Percentiles rank a stretch among this genome's conserved stretches.
These are phyloP conservation scores for Luvunga scandens DNA, from an alignment of 345 rosid genomes.

Conservation along the genomic window DNA sequence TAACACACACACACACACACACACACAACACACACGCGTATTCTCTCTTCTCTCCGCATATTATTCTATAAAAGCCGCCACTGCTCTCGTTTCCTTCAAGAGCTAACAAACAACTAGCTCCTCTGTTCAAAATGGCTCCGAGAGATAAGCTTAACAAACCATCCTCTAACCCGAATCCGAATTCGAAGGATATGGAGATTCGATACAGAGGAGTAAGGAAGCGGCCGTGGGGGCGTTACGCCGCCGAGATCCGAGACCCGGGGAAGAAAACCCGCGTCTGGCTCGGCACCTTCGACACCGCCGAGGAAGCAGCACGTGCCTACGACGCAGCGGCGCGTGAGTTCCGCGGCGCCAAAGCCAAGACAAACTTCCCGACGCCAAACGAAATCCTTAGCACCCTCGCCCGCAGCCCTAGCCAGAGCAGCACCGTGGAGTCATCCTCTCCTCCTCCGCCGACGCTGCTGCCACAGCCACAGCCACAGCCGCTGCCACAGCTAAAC, in stretches of 20 bases:
- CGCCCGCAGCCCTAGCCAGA: constrained; percentile 70
- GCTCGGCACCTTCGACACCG: constrained; percentile 92
- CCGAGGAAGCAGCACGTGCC: constrained; percentile 93
- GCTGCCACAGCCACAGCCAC: constrained; percentile 24
- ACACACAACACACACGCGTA: not conserved
- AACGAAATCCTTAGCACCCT: constrained; percentile 26
- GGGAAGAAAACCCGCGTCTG: constrained; percentile 90
- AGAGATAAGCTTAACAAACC: constrained; percentile 27
- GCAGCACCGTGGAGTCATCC: constrained; percentile 70
- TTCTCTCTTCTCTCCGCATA: not conserved
- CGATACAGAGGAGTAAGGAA: constrained; percentile 86
- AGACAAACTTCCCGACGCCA: constrained; percentile 62
- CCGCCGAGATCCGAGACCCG: constrained; percentile 97
- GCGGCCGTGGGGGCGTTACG: constrained; percentile 96
- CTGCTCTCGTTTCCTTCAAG: not conserved
- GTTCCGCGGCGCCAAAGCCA: constrained; percentile 81
- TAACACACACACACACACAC: constrained; percentile 1
- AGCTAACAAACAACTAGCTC: not conserved
- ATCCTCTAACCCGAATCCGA: constrained; percentile 18
- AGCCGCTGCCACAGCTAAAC: constrained; percentile 38
- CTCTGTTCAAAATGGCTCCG: constrained; percentile 43
- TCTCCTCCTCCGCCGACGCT: constrained; percentile 41
- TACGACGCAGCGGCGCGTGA: constrained; percentile 85
- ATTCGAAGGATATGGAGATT: constrained; percentile 41
- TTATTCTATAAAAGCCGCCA: constrained; percentile 30